phyloP scores from a whole-genome alignment of 108 stramenopile species.

The Cylindrotheca closterium region DNA sequence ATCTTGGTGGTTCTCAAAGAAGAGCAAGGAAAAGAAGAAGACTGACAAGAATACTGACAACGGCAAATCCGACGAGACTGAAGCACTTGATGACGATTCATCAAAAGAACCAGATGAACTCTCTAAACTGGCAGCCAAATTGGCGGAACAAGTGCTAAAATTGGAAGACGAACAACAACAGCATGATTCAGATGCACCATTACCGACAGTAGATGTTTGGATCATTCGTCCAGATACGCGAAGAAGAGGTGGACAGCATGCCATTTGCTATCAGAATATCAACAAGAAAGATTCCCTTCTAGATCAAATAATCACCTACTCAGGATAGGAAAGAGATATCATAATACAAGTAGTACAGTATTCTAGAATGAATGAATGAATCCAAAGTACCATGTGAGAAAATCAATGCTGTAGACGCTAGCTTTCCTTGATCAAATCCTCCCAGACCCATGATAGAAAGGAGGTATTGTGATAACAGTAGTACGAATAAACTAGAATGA shows the following conservation, averaged over 20 bases:
- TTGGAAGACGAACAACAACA: too few species aligned
- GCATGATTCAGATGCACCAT: background rate
- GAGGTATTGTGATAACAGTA: too few species aligned
- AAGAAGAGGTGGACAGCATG: conserved; percentile 21
- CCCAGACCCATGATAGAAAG: too few species aligned
- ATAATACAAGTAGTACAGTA: too few species aligned
- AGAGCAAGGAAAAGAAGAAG: too few species aligned
- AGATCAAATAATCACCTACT: conserved; percentile 2
- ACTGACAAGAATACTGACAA: background rate
- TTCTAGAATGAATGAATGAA: too few species aligned
- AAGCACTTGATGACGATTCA: background rate
- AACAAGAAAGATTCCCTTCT: conserved; percentile 4
- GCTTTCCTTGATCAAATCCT: too few species aligned
- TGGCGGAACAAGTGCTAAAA: conserved; percentile 7
- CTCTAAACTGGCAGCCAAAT: background rate
- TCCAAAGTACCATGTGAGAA: too few species aligned
- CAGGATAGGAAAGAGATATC: too few species aligned
- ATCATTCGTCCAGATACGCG: conserved; percentile 20
- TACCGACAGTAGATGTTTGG: conserved; percentile 33
- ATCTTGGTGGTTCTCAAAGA: too few species aligned
- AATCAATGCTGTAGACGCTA: too few species aligned
- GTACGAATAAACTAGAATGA: too few species aligned
- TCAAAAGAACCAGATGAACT: background rate
- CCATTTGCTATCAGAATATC: conserved; percentile 20
- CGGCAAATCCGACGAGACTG: background rate